Evolutionary conservation across 2,329 filamentous ascomycete genomes (phyloP).

Genomic region (Rhynchosporium secalis): DNA sequence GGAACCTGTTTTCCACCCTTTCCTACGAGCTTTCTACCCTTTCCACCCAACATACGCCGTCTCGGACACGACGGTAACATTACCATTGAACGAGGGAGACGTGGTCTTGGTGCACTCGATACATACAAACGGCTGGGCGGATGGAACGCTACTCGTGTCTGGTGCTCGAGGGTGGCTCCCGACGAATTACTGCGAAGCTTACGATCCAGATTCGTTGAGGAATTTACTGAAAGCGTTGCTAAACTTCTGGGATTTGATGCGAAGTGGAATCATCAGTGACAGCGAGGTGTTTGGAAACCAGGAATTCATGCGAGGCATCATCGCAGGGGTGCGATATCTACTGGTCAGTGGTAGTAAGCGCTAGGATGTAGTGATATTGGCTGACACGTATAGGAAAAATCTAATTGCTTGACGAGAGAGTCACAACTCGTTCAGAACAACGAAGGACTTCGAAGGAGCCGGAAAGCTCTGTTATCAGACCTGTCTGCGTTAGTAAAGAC

Average conservation of each 20-base stretch:
- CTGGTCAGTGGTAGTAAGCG: constrained; percentile 61
- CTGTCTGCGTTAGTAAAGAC: constrained; percentile 87
- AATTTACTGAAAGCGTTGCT: constrained; percentile 82
- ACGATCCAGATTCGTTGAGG: constrained; percentile 84
- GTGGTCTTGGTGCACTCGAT: constrained; percentile 93
- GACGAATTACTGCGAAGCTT: constrained; percentile 96
- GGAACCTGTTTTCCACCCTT: constrained; percentile 81
- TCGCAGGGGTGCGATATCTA: constrained; percentile 87
- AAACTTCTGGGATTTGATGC: constrained; percentile 88
- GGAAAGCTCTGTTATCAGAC: constrained; percentile 86
- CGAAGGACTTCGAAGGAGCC: constrained; percentile 73
- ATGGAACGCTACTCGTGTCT: constrained; percentile 84
- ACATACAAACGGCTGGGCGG: constrained; percentile 97
- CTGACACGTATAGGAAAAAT: constrained; percentile 66
- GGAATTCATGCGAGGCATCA: constrained; percentile 91
- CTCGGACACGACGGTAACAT: constrained; percentile 82
- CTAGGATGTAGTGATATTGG: constrained; percentile 4
- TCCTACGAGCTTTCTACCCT: constrained; percentile 88
- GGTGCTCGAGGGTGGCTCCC: constrained; percentile 93
- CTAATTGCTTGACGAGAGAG: constrained; percentile 83
- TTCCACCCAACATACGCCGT: constrained; percentile 79
- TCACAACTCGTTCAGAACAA: constrained; percentile 72
- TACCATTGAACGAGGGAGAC: constrained; percentile 87
- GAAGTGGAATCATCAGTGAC: constrained; percentile 74
- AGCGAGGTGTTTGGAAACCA: constrained; percentile 82